phyloP scores from a whole-genome alignment of 352 stramenopile species.

The Phytophthora ohioensis region DNA sequence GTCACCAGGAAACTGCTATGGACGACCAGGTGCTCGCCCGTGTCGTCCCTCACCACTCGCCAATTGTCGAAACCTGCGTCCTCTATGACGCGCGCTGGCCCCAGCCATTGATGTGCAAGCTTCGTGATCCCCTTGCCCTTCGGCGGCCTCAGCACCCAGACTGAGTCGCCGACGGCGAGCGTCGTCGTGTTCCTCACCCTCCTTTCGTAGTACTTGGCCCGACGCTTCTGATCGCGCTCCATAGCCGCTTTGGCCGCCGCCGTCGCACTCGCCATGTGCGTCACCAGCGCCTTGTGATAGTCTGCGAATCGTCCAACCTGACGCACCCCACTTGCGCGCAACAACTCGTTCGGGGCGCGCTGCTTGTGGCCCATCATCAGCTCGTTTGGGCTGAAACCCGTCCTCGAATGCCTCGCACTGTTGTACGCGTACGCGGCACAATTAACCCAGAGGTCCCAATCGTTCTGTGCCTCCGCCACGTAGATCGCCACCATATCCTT shows the following conservation, averaged over 20 bases:
- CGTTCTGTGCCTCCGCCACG: neutral
- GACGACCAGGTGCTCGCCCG: neutral
- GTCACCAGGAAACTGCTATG: slow-evolving; percentile 7
- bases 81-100: neutral
- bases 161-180: neutral
- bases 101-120: slow-evolving; percentile 5
- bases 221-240: neutral
- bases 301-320: neutral
- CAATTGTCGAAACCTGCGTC: slow-evolving; percentile 9
- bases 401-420: neutral
- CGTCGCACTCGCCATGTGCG: neutral
- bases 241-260: neutral
- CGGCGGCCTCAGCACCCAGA: slow-evolving; percentile 7
- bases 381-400: slow-evolving; percentile 12
- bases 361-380: slow-evolving; percentile 12
- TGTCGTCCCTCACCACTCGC: neutral
- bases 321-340: neutral
- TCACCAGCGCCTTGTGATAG: slow-evolving; percentile 6
- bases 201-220: slow-evolving; percentile 1
- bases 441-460: slow-evolving; percentile 10
- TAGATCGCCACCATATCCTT: neutral
- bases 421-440: slow-evolving; percentile 10
- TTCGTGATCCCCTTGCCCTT: neutral
- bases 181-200: neutral
- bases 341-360: slow-evolving; percentile 7